Evolutionary conservation across 257 asterid species (phyloP).

Genomic region (Cinchona pubescens): DNA sequence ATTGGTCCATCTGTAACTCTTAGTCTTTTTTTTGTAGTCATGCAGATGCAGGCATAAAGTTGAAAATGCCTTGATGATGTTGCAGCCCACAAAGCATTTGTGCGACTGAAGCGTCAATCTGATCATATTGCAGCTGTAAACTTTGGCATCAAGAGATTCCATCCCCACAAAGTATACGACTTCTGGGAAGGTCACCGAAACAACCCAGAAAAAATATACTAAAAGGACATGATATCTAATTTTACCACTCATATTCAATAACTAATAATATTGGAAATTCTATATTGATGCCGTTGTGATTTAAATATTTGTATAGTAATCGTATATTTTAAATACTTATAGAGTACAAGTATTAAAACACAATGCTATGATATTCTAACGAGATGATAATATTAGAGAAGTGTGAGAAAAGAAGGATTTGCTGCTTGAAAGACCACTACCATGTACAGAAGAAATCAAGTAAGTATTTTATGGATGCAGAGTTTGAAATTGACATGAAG

Average conservation of each 20-base stretch:
- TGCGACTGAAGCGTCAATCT: slow-evolving; percentile 20
- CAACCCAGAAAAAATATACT: neutral
- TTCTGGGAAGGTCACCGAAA: slow-evolving; percentile 1
- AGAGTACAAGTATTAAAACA: no score
- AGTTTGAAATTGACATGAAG: slow-evolving; percentile 21
- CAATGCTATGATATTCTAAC: no score
- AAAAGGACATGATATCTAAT: neutral
- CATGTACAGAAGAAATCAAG: neutral
- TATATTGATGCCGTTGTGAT: no score
- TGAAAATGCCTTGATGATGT: slow-evolving; percentile 28
- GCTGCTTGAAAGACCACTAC: neutral
- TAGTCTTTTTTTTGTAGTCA: slow-evolving; percentile 4
- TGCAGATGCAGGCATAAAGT: slow-evolving; percentile 18
- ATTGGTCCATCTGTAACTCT: slow-evolving; percentile 10
- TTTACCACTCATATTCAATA: neutral
- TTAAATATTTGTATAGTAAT: no score
- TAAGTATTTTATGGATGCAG: slow-evolving; percentile 7
- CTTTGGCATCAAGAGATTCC: slow-evolving; percentile 7
- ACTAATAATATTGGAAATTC: no score
- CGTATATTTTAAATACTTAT: no score
- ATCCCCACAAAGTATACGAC: slow-evolving; percentile 2
- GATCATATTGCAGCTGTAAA: slow-evolving; percentile 26
- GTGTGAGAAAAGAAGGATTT: slow-evolving; percentile 11
- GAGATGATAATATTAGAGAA: neutral
- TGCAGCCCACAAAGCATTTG: slow-evolving; percentile 18